phyloP scores from a whole-genome alignment of 2,329 filamentous ascomycete genomes.

The Cytospora piceicola region DNA sequence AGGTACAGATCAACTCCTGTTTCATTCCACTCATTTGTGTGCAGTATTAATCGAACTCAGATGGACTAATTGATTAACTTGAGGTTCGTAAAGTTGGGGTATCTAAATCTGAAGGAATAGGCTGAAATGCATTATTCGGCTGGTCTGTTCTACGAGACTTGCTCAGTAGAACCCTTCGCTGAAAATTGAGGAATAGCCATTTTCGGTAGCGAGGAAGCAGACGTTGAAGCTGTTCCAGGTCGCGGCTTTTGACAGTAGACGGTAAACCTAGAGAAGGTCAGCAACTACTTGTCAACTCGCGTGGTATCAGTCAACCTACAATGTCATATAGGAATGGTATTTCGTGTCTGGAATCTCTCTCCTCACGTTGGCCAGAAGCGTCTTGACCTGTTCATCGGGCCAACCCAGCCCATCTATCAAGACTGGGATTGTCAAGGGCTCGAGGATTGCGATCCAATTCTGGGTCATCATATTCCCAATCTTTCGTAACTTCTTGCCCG shows the following conservation, averaged over 20 bases:
- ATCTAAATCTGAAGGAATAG: constrained; percentile 13
- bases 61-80: background rate
- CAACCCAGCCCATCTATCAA: constrained; percentile 35
- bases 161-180: constrained; percentile 7
- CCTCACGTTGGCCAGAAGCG: constrained; percentile 33
- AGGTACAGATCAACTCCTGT: constrained; percentile 11
- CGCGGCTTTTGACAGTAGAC: constrained; percentile 38
- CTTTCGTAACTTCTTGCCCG: constrained; percentile 38
- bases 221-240: constrained; percentile 33
- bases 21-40: background rate
- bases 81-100: background rate
- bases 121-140: background rate
- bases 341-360: constrained; percentile 37
- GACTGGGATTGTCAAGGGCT: constrained; percentile 34
- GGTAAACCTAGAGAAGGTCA: constrained; percentile 34
- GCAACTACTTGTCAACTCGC: background rate
- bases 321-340: constrained; percentile 38
- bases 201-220: constrained; percentile 12
- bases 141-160: constrained; percentile 5
- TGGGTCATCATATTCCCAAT: constrained; percentile 38
- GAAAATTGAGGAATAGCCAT: constrained; percentile 3
- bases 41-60: background rate
- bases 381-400: constrained; percentile 35
- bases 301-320: constrained; percentile 32
- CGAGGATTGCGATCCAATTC: constrained; percentile 38